Evolutionary conservation across 495 filamentous ascomycete species (phyloP).

Genomic region (Xanthoparmelia taractica): DNA sequence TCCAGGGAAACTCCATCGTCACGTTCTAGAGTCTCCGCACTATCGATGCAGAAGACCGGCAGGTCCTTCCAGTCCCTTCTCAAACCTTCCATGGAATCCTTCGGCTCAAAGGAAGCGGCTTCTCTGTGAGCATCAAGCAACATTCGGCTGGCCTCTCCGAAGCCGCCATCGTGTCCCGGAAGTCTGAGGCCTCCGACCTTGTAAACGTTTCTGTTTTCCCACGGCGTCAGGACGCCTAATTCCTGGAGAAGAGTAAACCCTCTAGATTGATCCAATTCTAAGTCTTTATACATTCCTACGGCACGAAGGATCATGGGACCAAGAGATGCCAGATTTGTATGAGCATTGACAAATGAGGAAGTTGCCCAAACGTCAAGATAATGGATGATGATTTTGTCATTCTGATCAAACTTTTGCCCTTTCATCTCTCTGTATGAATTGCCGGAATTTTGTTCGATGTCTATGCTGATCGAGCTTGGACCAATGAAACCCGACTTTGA

Average conservation of each 20-base stretch:
- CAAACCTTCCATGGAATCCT: constrained; percentile 50
- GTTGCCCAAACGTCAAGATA: constrained; percentile 66
- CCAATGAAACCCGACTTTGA: constrained; percentile 49
- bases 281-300: constrained; percentile 57
- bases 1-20: constrained; percentile 88
- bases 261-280: constrained; percentile 45
- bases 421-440: constrained; percentile 6
- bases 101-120: constrained; percentile 28
- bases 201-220: constrained; percentile 66
- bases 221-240: constrained; percentile 70
- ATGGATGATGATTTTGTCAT: constrained; percentile 53
- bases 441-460: constrained; percentile 33
- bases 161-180: constrained; percentile 43
- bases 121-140: constrained; percentile 27
- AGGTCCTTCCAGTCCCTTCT: constrained; percentile 64
- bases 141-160: constrained; percentile 32
- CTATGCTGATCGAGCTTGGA: constrained; percentile 36
- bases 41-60: constrained; percentile 80
- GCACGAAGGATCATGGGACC: constrained; percentile 67
- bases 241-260: constrained; percentile 75
- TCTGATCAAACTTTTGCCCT: constrained; percentile 27
- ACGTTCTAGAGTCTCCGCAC: constrained; percentile 61
- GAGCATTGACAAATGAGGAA: constrained; percentile 40
- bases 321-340: constrained; percentile 48
- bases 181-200: constrained; percentile 51